Evolutionary conservation across 2,329 filamentous ascomycete genomes (phyloP).

Genomic region (Colletotrichum tropicicola): DNA sequence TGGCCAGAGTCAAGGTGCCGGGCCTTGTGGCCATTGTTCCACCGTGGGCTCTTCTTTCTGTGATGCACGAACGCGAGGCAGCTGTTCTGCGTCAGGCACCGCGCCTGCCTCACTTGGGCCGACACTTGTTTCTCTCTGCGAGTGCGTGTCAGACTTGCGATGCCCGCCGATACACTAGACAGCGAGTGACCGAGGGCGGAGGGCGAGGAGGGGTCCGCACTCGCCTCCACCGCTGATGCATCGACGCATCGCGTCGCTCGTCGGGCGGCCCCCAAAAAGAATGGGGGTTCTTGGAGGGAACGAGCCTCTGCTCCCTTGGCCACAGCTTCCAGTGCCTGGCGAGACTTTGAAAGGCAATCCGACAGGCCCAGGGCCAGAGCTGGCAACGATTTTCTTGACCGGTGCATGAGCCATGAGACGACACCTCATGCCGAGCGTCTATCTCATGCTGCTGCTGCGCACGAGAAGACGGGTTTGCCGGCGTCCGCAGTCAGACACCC

Average conservation of each 20-base stretch:
- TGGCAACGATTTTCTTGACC: no score
- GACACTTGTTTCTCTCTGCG: no score
- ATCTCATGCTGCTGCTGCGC: not conserved
- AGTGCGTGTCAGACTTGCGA: not conserved
- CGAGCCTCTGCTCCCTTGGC: not conserved
- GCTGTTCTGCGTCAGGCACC: not conserved
- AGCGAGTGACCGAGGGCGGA: not conserved
- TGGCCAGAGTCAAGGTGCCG: not conserved
- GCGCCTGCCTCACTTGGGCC: no score
- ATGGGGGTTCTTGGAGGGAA: not conserved
- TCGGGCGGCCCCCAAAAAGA: constrained; percentile 21
- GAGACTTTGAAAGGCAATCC: constrained; percentile 9
- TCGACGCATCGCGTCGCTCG: not conserved
- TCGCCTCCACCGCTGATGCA: constrained; percentile 16
- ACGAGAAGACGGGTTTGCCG: not conserved
- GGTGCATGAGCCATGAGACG: no score
- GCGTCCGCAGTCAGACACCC: not conserved
- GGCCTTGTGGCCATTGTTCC: constrained; percentile 9
- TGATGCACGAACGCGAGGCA: not conserved
- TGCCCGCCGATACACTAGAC: not conserved
- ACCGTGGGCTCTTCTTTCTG: constrained; percentile 2
- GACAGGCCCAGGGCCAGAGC: no score
- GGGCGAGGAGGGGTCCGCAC: not conserved
- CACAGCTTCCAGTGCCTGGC: not conserved
- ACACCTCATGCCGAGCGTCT: not conserved